phyloP scores from a whole-genome alignment of 371 early-diverging fungal genomes.

The Mucor sp. region DNA sequence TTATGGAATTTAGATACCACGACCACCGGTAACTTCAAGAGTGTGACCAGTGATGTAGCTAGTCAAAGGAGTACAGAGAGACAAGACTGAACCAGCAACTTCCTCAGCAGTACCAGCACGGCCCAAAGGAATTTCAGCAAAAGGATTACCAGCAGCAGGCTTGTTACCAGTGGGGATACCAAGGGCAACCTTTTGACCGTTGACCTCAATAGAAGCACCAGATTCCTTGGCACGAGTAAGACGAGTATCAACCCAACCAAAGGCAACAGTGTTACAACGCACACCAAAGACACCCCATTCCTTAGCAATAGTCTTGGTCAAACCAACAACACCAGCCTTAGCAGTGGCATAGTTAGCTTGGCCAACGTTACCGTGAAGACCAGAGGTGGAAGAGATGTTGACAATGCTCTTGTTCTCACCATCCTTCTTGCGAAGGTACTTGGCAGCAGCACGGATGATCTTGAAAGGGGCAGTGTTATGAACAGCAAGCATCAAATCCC shows the following conservation, averaged over 20 bases:
- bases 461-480: slow-evolving; percentile 74
- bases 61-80: slow-evolving; percentile 67
- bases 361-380: slow-evolving; percentile 71
- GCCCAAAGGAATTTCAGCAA: slow-evolving; percentile 64
- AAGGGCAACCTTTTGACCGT: slow-evolving; percentile 68
- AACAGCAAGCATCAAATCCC: slow-evolving; percentile 67
- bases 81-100: slow-evolving; percentile 66
- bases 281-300: slow-evolving; percentile 68
- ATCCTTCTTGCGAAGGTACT: slow-evolving; percentile 59
- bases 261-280: slow-evolving; percentile 68
- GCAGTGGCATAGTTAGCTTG: slow-evolving; percentile 65
- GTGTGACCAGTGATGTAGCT: slow-evolving; percentile 67
- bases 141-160: slow-evolving; percentile 44
- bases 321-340: slow-evolving; percentile 59
- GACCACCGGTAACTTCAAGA: slow-evolving; percentile 72
- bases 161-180: slow-evolving; percentile 68
- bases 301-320: slow-evolving; percentile 66
- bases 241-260: slow-evolving; percentile 71
- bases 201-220: slow-evolving; percentile 65
- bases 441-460: slow-evolving; percentile 66
- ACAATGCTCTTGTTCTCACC: slow-evolving; percentile 56
- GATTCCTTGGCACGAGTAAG: slow-evolving; percentile 72
- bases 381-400: slow-evolving; percentile 70
- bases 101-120: slow-evolving; percentile 69
- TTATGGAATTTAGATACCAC: slow-evolving; percentile 56